A percentile compares a stretch with the other conserved stretches of the same genome.
Conservation (phyloP, 495 filamentous ascomycete genomes). For the Penicillium lividum region DNA sequence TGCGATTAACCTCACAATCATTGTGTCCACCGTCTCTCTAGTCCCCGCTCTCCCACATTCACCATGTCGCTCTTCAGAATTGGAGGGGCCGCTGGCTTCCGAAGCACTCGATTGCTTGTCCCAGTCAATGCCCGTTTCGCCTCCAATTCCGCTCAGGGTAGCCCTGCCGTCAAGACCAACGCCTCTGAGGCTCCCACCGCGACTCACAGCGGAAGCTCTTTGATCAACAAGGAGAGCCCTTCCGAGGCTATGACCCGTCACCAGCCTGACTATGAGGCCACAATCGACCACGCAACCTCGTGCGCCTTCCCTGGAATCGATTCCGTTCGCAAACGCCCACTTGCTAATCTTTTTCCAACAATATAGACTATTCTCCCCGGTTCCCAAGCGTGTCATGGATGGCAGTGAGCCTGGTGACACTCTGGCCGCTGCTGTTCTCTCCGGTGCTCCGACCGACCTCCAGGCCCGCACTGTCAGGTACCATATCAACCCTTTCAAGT, state of each 20-base stretch:
- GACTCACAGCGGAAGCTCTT: constrained; percentile 38
- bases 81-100: constrained; percentile 39
- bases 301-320: constrained; percentile 41
- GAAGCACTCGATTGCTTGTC: constrained; percentile 33
- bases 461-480: constrained; percentile 94
- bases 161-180: constrained; percentile 39
- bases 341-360: constrained; percentile 25
- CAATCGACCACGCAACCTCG: constrained; percentile 80
- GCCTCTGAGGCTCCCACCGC: constrained; percentile 44
- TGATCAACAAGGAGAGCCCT: constrained; percentile 56
- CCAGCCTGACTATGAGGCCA: constrained; percentile 76
- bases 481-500: constrained; percentile 13
- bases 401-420: constrained; percentile 79
- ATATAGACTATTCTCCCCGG: constrained; percentile 78
- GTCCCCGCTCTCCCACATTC: constrained; percentile 28
- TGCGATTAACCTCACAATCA: constrained; percentile 37
- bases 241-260: constrained; percentile 58
- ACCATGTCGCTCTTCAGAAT: constrained; percentile 50
- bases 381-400: constrained; percentile 84
- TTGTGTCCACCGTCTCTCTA: constrained; percentile 20
- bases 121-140: constrained; percentile 42
- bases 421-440: constrained; percentile 80
- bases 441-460: constrained; percentile 89
- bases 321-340: constrained; percentile 5
- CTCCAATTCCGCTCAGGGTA: constrained; percentile 28